Conservation (phyloP, 768 basidiomycete species). For the Agrocybe chaxingu region DNA sequence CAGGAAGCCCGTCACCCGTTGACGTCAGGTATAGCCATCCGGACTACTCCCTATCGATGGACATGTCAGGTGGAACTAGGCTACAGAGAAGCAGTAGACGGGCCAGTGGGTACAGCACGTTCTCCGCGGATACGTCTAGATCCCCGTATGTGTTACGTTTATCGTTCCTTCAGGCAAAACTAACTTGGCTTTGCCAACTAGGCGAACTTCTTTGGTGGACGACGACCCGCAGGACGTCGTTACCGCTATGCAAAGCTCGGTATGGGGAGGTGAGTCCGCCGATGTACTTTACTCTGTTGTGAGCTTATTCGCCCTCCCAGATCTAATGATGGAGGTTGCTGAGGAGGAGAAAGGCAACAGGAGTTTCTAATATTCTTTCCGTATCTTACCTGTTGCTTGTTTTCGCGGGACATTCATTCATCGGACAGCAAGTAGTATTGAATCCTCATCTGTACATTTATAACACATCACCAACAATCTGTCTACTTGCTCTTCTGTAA, state of each 20-base stretch:
- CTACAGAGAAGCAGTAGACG: slow-evolving; percentile 56
- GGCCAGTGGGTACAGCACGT: slow-evolving; percentile 56
- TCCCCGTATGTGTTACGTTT: slow-evolving; percentile 40
- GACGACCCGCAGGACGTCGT: slow-evolving; percentile 48
- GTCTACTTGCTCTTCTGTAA: slow-evolving; percentile 1
- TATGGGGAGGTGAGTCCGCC: slow-evolving; percentile 61
- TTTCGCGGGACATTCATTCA: background rate
- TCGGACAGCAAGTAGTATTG: too few relatives aligned
- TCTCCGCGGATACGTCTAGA: slow-evolving; percentile 48
- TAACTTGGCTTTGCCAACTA: slow-evolving; percentile 15
- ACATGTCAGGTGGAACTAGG: slow-evolving; percentile 36
- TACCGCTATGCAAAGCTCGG: slow-evolving; percentile 60
- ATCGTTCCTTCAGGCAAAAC: background rate
- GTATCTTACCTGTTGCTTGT: slow-evolving; percentile 7
- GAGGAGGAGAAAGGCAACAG: slow-evolving; percentile 17
- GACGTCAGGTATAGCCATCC: slow-evolving; percentile 33
- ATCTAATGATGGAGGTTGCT: slow-evolving; percentile 21
- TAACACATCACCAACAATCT: background rate
- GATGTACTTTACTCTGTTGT: background rate
- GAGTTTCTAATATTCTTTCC: slow-evolving; percentile 7
- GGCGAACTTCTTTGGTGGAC: slow-evolving; percentile 38
- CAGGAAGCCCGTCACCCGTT: slow-evolving; percentile 37
- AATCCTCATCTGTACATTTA: too few relatives aligned
- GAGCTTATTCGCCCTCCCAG: slow-evolving; percentile 5
- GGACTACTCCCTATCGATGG: slow-evolving; percentile 45